Base-by-base conservation (phyloP, 139 green algal genomes). In the Chlorella sp. region DNA sequence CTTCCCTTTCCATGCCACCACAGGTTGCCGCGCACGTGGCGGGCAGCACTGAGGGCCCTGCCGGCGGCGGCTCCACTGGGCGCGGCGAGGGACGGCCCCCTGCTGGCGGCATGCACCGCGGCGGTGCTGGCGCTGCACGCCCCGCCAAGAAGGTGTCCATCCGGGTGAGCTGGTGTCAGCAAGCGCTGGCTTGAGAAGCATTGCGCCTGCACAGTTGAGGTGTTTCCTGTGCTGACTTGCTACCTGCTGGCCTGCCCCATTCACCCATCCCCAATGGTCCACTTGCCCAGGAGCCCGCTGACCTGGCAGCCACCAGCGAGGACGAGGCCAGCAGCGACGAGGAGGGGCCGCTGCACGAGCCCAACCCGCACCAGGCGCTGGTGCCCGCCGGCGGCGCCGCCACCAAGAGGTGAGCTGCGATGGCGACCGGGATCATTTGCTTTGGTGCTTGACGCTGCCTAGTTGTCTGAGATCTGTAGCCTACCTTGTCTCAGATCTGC, bases 241-340 rank as follows among this genome's bases (percentile, higher is more conserved):
- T n/a, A n/a, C n/a, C 23, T 6, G 4, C 11, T n/a, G 36, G n/a
- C 18, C 17, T 73, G 69, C 11, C n/a, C n/a, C n/a, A n/a, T n/a
- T 38, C 18, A 26, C 16, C 36, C 38, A 56, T 55, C 32, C n/a
- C 38, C 3, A 25, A 1, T 38, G 5, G 13, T 3, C 15, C 67
- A 26, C 67, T 4, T 30, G 36, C 18, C 65, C 56, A 82, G 75
- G 75, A 82, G 75, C 75, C 75, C 28, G 75, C 56, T 11, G 75
- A 82, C 56, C 75, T 82, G 34, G 36, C 56, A 0, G 75, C 75
- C 75, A 82, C 75, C 34, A 82, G 75, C 56, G 75, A 82, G 57
- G 75, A 65, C 34, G 75, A 82, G 57, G 34, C 75, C 7, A 82
- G 75, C 56, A 60, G 34, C 28, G 26, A 11, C 17, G 63, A 71